Evolutionary conservation across 306 rosid genomes (phyloP), one percentile per base, ranked within the genome.

Genomic region (Sicyos baderoa): DNA sequence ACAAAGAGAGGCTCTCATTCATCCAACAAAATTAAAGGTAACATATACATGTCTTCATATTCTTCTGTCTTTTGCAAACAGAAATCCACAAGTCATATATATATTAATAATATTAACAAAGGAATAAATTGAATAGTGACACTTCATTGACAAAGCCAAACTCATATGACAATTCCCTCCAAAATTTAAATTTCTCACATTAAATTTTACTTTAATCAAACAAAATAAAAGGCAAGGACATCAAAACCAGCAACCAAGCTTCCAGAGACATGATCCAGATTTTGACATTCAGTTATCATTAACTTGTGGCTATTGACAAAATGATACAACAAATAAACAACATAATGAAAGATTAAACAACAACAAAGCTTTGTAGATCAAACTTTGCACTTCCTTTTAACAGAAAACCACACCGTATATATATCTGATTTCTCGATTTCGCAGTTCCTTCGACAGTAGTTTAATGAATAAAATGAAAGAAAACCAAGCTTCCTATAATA

Each of bases 401-500:
- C 32, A 63, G 9, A 63, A 42, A 3, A 17, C 19, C 52, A 37
- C 18, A 18, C 17, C 11, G 68, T 37, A 61, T n/a, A 60, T 7
- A 37, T 17, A 61, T 61, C 50, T 37, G 68, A 61, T 61, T 61
- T 61, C 27, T 17, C 16, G 9, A 61, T 25, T 64, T 64, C 35
- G 14, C 32, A 11, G 18, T 44, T 42, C 50, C 9, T 62, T 62
- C 70, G 21, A 44, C 53, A 18, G 11, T 11, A 62, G 68, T 35
- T 62, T 16, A 62, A 64, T 64, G 70, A 64, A 64, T 64, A 11
- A 44, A 64, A 64, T 64, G 49, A 64, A 64, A 9, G 70, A 18
- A 44, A 64, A 40, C 17, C 35, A 64, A 64, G 47, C 54, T 64
- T 19, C 35, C 47, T 59, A 59, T 29, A 40, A 64, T 64, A 32